A percentile compares a stretch with the other conserved stretches of the same genome.
Conservation (phyloP, 345 rosid species). For the Gynandropsis gynandra region DNA sequence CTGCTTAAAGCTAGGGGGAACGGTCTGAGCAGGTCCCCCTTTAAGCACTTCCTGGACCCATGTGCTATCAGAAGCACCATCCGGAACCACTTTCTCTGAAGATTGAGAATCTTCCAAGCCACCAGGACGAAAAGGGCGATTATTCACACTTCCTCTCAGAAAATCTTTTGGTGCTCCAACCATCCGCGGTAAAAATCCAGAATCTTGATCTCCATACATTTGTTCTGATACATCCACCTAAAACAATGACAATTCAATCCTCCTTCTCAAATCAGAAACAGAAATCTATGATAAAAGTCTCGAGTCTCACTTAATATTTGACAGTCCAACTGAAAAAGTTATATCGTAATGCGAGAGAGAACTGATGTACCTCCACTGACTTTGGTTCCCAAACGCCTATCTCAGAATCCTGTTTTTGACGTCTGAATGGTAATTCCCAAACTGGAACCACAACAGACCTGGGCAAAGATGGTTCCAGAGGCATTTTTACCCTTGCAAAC, state of each 20-base stretch:
- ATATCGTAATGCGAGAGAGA: neutral
- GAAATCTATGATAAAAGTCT: conserved; percentile 11
- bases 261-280: conserved; percentile 23
- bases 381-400: conserved; percentile 49
- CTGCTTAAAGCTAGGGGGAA: conserved; percentile 79
- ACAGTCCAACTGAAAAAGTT: conserved; percentile 7
- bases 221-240: conserved; percentile 86
- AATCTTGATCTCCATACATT: conserved; percentile 54
- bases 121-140: conserved; percentile 94
- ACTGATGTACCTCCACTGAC: conserved; percentile 43
- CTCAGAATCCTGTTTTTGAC: conserved; percentile 32
- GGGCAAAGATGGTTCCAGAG: conserved; percentile 68
- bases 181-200: conserved; percentile 51
- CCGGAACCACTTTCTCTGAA: conserved; percentile 54
- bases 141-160: conserved; percentile 80
- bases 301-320: neutral
- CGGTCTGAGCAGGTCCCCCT: conserved; percentile 61
- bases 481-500: conserved; percentile 72
- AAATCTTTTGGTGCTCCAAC: conserved; percentile 67
- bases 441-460: conserved; percentile 63
- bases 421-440: conserved; percentile 86
- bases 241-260: conserved; percentile 31
- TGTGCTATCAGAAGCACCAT: conserved; percentile 65
- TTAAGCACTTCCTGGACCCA: conserved; percentile 71
- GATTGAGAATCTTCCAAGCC: conserved; percentile 72